Evolutionary conservation across 768 basidiomycete genomes (phyloP).

Genomic region (Mrakia blollopis): DNA sequence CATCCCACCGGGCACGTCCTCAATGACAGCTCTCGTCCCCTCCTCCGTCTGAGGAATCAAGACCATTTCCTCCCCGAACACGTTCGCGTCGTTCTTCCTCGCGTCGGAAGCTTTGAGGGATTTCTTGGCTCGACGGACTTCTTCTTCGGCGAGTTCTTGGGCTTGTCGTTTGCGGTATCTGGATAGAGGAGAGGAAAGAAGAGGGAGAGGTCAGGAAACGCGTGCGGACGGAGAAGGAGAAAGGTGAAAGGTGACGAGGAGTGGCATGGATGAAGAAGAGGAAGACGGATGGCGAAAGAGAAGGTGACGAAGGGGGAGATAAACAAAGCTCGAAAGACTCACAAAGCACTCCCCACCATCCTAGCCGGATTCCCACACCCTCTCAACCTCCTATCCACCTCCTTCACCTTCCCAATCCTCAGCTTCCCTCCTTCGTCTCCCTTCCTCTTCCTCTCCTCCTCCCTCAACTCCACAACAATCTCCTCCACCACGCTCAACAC

Average conservation of each 20-base stretch:
- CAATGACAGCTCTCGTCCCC: not conserved
- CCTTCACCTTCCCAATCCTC: slow-evolving; percentile 76
- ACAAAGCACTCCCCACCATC: slow-evolving; percentile 67
- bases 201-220: not conserved
- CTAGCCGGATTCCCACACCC: slow-evolving; percentile 95
- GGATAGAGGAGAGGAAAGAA: not conserved
- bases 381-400: slow-evolving; percentile 79
- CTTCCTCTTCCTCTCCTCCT: too few species aligned
- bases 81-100: slow-evolving; percentile 1
- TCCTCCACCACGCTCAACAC: slow-evolving; percentile 3
- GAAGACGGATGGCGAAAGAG: not conserved
- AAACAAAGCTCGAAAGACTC: slow-evolving; percentile 29
- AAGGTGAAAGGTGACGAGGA: too few species aligned
- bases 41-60: slow-evolving; percentile 15
- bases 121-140: slow-evolving; percentile 38
- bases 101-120: not conserved
- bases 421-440: slow-evolving; percentile 55
- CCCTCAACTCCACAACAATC: slow-evolving; percentile 8
- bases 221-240: too few species aligned
- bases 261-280: not conserved
- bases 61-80: slow-evolving; percentile 20
- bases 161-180: slow-evolving; percentile 45
- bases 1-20: not conserved
- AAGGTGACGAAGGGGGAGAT: not conserved
- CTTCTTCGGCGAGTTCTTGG: slow-evolving; percentile 40